These are phyloP conservation scores for Zizania palustris DNA, from an alignment of 202 grass and related monocot species.

Conservation along the genomic window DNA sequence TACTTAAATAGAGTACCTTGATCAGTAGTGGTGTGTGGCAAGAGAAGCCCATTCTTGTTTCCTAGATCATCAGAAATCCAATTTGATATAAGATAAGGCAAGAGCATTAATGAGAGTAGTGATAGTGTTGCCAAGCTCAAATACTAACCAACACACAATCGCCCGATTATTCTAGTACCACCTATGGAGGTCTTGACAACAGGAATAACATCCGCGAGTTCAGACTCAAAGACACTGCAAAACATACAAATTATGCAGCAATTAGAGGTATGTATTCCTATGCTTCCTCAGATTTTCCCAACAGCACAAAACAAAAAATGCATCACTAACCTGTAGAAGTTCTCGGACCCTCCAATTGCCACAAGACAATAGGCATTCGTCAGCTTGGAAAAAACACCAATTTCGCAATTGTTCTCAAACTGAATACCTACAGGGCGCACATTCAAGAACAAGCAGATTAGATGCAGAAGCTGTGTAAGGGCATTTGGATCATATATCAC, in stretches of 20 bases:
- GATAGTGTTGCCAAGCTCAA: neutral
- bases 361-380: slow-evolving; percentile 97
- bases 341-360: slow-evolving; percentile 96
- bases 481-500: neutral
- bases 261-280: slow-evolving; percentile 32
- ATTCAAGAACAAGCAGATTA: slow-evolving; percentile 16
- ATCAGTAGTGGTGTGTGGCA: slow-evolving; percentile 94
- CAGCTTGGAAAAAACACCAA: slow-evolving; percentile 97
- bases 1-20: slow-evolving; percentile 62
- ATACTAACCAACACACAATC: slow-evolving; percentile 74
- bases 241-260: neutral
- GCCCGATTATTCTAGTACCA: slow-evolving; percentile 78
- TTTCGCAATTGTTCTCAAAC: slow-evolving; percentile 97
- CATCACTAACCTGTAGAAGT: slow-evolving; percentile 83
- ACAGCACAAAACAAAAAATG: neutral
- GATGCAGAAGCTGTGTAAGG: neutral
- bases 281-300: neutral
- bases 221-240: slow-evolving; percentile 63
- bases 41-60: slow-evolving; percentile 98
- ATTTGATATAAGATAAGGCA: neutral
- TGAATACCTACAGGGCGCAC: slow-evolving; percentile 65
- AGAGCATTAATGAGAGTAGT: neutral
- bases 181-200: slow-evolving; percentile 88
- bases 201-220: slow-evolving; percentile 66
- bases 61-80: slow-evolving; percentile 47